Conservation (phyloP, 768 basidiomycete species). For the Tricholoma sp. region DNA sequence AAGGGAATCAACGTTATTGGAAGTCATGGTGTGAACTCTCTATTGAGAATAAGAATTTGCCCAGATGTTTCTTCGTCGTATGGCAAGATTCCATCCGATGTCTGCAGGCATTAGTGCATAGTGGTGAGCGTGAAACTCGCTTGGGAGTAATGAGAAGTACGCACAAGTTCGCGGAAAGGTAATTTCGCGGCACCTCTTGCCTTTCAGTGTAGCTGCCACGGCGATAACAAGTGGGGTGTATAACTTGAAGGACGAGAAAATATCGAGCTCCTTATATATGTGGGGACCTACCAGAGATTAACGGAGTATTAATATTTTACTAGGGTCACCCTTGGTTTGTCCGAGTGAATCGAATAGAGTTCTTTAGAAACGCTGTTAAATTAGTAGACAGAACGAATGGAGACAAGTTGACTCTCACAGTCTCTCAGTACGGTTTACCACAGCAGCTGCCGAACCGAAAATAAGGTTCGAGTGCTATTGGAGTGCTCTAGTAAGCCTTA, state of each 20-base stretch:
- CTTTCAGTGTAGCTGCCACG: too few species aligned
- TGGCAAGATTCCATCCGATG: not conserved
- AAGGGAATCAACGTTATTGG: constrained; percentile 4
- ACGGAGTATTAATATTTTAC: not conserved
- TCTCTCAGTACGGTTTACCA: too few species aligned
- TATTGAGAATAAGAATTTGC: not conserved
- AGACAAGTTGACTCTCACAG: too few species aligned
- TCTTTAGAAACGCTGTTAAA: too few species aligned
- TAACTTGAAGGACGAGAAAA: not conserved
- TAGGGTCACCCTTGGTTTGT: not conserved
- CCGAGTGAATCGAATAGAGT: not conserved
- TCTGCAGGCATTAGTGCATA: not conserved
- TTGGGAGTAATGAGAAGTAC: not conserved
- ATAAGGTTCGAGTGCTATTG: too few species aligned
- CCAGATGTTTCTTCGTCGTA: not conserved
- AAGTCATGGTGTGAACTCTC: not conserved
- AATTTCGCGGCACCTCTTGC: too few species aligned
- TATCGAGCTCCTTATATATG: not conserved
- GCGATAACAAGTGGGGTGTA: too few species aligned
- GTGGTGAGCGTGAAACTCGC: too few species aligned
- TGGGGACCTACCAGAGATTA: not conserved
- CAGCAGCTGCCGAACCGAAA: too few species aligned
- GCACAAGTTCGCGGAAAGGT: too few species aligned
- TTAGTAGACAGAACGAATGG: too few species aligned
- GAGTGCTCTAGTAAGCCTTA: too few species aligned